Evolutionary conservation across 257 asterid genomes (phyloP).

Genomic region (Solanum rostratum): DNA sequence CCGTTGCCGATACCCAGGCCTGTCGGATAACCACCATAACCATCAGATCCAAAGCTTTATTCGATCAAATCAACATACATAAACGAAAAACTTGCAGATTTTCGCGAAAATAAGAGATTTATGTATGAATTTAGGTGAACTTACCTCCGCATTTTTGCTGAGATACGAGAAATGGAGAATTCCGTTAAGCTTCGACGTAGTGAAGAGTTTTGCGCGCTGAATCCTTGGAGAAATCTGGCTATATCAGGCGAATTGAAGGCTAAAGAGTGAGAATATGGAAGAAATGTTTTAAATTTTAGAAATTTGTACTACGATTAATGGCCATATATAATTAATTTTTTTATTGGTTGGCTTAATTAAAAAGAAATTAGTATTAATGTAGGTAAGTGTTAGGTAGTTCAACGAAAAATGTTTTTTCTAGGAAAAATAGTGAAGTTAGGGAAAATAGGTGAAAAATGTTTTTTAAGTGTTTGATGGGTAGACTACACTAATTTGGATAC

Average conservation of each 20-base stretch:
- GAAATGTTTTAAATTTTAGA: neutral
- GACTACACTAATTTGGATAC: too few species aligned
- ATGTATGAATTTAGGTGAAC: neutral
- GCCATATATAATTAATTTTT: neutral
- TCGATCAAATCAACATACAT: neutral
- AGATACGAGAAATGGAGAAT: neutral
- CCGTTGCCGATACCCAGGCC: slow-evolving; percentile 57
- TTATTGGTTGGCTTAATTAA: neutral
- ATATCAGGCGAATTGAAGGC: neutral
- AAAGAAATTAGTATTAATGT: neutral
- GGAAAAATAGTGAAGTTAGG: neutral
- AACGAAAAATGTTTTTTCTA: neutral
- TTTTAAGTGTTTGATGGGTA: too few species aligned
- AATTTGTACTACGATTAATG: neutral
- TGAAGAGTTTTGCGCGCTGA: neutral
- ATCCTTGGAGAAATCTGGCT: neutral
- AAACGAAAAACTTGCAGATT: neutral
- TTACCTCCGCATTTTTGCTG: slow-evolving; percentile 40
- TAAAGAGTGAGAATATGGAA: neutral
- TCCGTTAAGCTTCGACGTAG: neutral
- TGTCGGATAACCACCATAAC: slow-evolving; percentile 7
- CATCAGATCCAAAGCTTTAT: slow-evolving; percentile 20
- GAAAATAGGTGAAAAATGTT: too few species aligned
- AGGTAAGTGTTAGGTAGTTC: neutral
- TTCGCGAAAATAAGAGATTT: neutral